Evolutionary conservation across 2,329 filamentous ascomycete genomes (phyloP).

Genomic region (Diaporthe australafricana): DNA sequence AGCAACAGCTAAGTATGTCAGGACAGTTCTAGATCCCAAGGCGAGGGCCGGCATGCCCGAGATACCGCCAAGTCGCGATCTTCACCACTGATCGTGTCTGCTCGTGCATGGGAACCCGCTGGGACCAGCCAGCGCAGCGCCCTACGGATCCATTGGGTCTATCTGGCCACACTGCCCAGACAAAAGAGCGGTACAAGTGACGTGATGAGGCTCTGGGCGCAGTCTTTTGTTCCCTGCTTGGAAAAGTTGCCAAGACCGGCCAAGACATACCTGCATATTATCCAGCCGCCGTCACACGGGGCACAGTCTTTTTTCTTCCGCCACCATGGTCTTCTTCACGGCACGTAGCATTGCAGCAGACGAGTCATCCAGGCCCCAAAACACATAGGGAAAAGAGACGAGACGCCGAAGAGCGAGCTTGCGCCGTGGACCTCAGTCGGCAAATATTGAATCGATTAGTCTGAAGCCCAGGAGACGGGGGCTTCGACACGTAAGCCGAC

Average conservation of each 20-base stretch:
- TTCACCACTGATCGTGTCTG: neutral
- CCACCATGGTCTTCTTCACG: neutral
- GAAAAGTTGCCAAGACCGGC: constrained; percentile 20
- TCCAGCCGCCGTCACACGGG: neutral
- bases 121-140: constrained; percentile 17
- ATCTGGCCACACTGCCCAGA: constrained; percentile 12
- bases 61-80: constrained; percentile 10
- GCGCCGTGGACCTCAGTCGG: neutral
- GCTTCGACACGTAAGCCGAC: neutral
- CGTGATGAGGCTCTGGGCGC: constrained; percentile 25
- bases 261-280: constrained; percentile 18
- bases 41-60: constrained; percentile 12
- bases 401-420: constrained; percentile 6
- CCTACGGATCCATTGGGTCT: constrained; percentile 1
- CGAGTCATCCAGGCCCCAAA: too few species aligned
- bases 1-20: constrained; percentile 22
- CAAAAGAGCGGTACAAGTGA: constrained; percentile 25
- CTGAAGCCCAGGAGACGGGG: neutral
- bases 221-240: constrained; percentile 20
- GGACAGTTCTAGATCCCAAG: constrained; percentile 3
- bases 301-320: neutral
- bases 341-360: neutral
- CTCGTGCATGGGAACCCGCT: constrained; percentile 8
- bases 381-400: neutral
- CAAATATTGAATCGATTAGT: neutral